These are phyloP conservation scores for barley (Hordeum vulgare) DNA, from an alignment of 176 grass and related monocot species.

Conservation along the genomic window DNA sequence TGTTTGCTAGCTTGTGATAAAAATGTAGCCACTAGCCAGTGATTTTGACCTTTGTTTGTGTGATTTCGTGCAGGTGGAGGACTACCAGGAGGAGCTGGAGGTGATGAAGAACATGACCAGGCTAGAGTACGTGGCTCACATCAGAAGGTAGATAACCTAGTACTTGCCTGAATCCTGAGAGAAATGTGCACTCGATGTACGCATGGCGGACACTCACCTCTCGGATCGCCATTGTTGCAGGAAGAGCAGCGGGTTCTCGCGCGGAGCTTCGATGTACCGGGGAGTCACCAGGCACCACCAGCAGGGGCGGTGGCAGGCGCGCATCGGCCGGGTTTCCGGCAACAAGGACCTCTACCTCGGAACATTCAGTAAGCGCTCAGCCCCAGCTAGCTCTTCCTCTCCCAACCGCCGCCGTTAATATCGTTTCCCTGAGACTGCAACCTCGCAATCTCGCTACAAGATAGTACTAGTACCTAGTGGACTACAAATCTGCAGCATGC, in stretches of 20 bases:
- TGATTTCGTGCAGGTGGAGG: constrained; percentile 32
- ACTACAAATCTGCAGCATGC: not conserved
- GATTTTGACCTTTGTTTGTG: not conserved
- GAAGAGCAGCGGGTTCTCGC: constrained; percentile 76
- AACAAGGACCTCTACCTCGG: constrained; percentile 85
- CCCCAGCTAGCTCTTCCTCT: too few relatives aligned
- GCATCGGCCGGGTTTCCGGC: constrained; percentile 80
- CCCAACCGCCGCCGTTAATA: too few relatives aligned
- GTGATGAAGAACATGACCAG: constrained; percentile 75
- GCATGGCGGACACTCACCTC: not conserved
- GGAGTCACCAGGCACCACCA: constrained; percentile 88
- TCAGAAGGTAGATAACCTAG: constrained; percentile 40
- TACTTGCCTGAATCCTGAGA: not conserved
- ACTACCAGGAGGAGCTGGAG: constrained; percentile 57
- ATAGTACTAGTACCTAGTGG: too few relatives aligned
- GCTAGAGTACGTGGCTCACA: constrained; percentile 72
- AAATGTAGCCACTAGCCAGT: not conserved
- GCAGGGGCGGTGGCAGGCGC: constrained; percentile 75
- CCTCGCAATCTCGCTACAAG: not conserved
- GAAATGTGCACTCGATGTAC: not conserved
- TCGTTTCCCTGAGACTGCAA: not conserved
- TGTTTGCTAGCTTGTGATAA: not conserved
- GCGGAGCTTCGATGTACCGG: constrained; percentile 69
- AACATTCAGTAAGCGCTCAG: constrained; percentile 54
- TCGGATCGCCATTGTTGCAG: not conserved